Evolutionary conservation across 257 asterid genomes (phyloP).

Genomic region (Nicotiana paniculata): DNA sequence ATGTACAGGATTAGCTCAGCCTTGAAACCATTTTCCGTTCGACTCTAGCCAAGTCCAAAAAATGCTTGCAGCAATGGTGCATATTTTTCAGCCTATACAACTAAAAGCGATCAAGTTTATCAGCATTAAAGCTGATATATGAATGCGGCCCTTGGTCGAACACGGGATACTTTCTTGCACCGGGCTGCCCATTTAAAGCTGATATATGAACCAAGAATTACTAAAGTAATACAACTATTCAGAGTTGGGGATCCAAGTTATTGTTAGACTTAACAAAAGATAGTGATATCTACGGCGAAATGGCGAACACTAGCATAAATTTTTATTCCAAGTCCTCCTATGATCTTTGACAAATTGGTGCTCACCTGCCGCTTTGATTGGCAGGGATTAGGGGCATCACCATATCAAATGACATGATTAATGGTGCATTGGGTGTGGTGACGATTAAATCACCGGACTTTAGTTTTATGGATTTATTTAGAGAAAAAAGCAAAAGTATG

Average conservation of each 20-base stretch:
- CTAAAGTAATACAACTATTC: neutral
- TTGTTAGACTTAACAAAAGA: neutral
- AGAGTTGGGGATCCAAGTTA: neutral
- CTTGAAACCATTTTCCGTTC: neutral
- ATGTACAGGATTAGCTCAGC: neutral
- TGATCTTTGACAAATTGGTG: neutral
- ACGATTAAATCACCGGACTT: neutral
- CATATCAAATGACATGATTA: neutral
- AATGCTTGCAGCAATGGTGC: neutral
- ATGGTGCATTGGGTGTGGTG: neutral
- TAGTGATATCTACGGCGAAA: neutral
- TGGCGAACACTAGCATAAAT: neutral
- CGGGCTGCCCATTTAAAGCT: neutral
- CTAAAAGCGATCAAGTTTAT: neutral
- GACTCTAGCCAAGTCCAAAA: neutral
- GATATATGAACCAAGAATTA: neutral
- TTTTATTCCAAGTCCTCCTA: neutral
- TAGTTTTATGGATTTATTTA: neutral
- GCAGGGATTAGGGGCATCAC: neutral
- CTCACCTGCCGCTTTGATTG: neutral
- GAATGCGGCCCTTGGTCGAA: neutral
- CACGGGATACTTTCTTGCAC: no score
- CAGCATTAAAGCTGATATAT: neutral
- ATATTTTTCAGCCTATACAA: neutral
- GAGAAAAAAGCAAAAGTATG: neutral